Evolutionary conservation across 2,329 filamentous ascomycete species (phyloP), one percentile per base, ranked within the genome.

Genomic region (Ramularia endophylla): DNA sequence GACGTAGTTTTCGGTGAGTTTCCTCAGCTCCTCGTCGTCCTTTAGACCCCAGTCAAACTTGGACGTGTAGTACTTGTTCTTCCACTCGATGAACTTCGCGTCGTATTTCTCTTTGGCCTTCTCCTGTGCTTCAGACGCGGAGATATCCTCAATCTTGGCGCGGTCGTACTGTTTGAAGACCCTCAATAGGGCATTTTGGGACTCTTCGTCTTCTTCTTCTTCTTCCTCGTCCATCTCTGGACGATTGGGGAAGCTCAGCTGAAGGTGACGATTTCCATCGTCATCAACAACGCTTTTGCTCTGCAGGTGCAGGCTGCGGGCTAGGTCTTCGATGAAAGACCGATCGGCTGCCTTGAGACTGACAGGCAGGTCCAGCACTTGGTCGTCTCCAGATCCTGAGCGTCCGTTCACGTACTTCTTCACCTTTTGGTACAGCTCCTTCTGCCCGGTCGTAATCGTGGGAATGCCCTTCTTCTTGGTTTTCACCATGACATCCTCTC

Each of bases 1-100:
- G 5, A 98, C 88, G 57, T 98, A 98, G 66, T 97, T 98, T 65
- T 97, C 88, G 18, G 87, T 84, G 46, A 98, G 72, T 50, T 84
- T 82, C 40, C 73, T 81, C 59, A 97, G 74, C 63, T 94, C 87
- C 29, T 80, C 80, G 51, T 90, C 83, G 55, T 87, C 83, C 35
- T 87, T 83, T 8, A 85, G 72, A 12, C 82, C 80, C 88, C 90
- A 98, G 39, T 84, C 84, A 53, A 95, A 95, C 63, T 97, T 98
- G 42, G 80, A 78, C 50, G 78, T 72, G 66, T 98, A 98, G 66
- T 98, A 95, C 47, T 85, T 82, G 63, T 94, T 83, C 70, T 95
- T 98, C 92, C 92, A 98, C 42, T 81, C 78, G 47, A 81, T 72
- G 60, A 97, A 97, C 60, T 94, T 95, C 52, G 85, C 72, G 55